These are phyloP conservation scores for Juglanconis oblonga DNA, from an alignment of 2,329 filamentous ascomycete species.

Conservation along the genomic window DNA sequence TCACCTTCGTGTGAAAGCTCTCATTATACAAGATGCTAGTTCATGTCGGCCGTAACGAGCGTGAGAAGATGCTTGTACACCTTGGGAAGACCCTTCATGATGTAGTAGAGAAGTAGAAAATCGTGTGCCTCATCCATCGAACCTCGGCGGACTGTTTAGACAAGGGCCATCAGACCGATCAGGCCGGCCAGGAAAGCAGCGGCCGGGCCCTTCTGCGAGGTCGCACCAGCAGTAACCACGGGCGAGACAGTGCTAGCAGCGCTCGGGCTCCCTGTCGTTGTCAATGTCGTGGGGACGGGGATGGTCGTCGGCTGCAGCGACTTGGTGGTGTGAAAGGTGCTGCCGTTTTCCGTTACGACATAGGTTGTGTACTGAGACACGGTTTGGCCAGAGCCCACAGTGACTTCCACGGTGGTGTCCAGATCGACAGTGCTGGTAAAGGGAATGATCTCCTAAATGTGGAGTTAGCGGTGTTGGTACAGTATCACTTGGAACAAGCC, in stretches of 20 bases:
- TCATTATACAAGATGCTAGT: too few species aligned
- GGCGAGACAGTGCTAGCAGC: conserved; percentile 20
- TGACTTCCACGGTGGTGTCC: conserved; percentile 39
- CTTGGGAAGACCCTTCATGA: neutral
- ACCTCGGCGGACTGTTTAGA: conserved; percentile 24
- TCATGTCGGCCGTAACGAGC: conserved; percentile 5
- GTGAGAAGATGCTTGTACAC: conserved; percentile 3
- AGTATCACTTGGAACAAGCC: too few species aligned
- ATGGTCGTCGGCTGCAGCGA: conserved; percentile 27
- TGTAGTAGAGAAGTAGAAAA: too few species aligned
- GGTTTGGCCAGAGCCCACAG: conserved; percentile 29
- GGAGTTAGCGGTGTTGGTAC: conserved; percentile 13
- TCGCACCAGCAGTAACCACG: conserved; percentile 28
- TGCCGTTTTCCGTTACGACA: conserved; percentile 27
- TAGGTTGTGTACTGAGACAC: conserved; percentile 35
- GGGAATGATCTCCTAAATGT: conserved; percentile 37
- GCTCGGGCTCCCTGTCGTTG: conserved; percentile 22
- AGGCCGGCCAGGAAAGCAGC: conserved; percentile 37
- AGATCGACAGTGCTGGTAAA: conserved; percentile 38
- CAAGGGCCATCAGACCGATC: conserved; percentile 34
- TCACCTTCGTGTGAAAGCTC: too few species aligned
- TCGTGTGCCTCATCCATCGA: neutral
- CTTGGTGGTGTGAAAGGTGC: conserved; percentile 25
- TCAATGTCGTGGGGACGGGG: conserved; percentile 29
- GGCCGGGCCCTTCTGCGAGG: conserved; percentile 31